Conservation (phyloP, 140 eudicot species). For the Anethum foeniculum region DNA sequence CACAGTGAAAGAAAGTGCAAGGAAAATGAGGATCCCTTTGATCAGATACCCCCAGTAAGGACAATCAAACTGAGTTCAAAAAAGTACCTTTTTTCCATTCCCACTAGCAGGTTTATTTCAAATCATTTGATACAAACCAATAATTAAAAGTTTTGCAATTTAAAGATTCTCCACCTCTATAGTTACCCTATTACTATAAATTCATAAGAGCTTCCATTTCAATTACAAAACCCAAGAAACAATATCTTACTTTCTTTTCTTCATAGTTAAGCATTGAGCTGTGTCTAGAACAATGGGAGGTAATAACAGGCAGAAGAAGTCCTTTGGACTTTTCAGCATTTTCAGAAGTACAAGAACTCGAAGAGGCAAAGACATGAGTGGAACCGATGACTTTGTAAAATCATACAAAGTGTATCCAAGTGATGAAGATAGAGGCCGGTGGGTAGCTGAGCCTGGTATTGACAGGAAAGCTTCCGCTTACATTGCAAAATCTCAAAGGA, state of each 20-base stretch:
- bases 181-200: not conserved
- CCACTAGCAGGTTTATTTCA: not conserved
- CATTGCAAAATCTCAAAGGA: conserved; percentile 20
- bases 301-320: conserved; percentile 9
- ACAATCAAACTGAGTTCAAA: not conserved
- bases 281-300: not conserved
- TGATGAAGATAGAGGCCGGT: conserved; percentile 7
- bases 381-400: not conserved
- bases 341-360: conserved; percentile 1
- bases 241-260: not conserved
- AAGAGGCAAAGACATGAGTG: not conserved
- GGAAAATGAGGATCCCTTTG: not conserved
- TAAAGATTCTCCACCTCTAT: not conserved
- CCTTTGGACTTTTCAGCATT: not conserved
- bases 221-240: not conserved
- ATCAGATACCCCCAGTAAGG: not conserved
- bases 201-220: not conserved
- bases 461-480: conserved; percentile 36
- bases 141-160: not conserved
- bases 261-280: not conserved
- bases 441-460: conserved; percentile 40
- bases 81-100: not conserved
- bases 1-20: not conserved
- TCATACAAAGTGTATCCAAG: conserved; percentile 1
- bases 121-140: not conserved